phyloP scores from a whole-genome alignment of 192 early-diverging fungal genomes.

The Coemansia sp. region DNA sequence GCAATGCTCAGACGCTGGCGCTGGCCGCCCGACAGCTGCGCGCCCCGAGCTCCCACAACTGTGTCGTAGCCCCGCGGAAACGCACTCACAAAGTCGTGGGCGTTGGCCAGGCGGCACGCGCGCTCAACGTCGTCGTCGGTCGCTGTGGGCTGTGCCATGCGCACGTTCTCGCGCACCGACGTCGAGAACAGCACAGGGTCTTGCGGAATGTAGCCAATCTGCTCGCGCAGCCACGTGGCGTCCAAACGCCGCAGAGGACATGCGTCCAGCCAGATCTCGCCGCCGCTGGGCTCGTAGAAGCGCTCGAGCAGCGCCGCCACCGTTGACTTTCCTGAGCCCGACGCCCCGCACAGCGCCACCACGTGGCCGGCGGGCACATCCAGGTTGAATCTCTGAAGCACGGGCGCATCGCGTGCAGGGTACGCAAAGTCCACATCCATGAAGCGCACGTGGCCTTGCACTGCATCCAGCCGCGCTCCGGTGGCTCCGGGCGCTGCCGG shows the following conservation, averaged over 20 bases:
- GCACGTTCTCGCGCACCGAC: slow-evolving; percentile 73
- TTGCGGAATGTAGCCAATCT: slow-evolving; percentile 74
- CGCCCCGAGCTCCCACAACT: slow-evolving; percentile 54
- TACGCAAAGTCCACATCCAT: slow-evolving; percentile 57
- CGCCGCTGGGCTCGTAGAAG: slow-evolving; percentile 70
- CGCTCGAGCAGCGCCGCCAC: slow-evolving; percentile 71
- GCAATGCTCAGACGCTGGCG: slow-evolving; percentile 65
- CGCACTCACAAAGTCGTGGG: slow-evolving; percentile 61
- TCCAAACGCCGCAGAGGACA: slow-evolving; percentile 60
- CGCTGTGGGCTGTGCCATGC: slow-evolving; percentile 62
- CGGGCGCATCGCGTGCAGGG: slow-evolving; percentile 43
- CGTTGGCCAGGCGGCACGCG: slow-evolving; percentile 76
- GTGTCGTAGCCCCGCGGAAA: slow-evolving; percentile 61
- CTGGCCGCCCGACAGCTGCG: slow-evolving; percentile 64
- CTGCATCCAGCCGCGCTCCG: slow-evolving; percentile 32
- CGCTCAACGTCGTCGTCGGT: slow-evolving; percentile 64
- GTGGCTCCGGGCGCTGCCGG: slow-evolving; percentile 43
- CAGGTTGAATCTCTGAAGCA: slow-evolving; percentile 49
- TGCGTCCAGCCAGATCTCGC: slow-evolving; percentile 68
- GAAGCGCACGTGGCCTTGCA: slow-evolving; percentile 57
- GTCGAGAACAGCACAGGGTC: slow-evolving; percentile 81
- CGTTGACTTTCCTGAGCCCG: slow-evolving; percentile 72
- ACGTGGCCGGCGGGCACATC: slow-evolving; percentile 52
- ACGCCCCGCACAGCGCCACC: slow-evolving; percentile 51
- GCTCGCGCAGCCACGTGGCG: slow-evolving; percentile 61